phyloP scores from a whole-genome alignment of 257 asterid species.

The Salvia miltiorrhiza region DNA sequence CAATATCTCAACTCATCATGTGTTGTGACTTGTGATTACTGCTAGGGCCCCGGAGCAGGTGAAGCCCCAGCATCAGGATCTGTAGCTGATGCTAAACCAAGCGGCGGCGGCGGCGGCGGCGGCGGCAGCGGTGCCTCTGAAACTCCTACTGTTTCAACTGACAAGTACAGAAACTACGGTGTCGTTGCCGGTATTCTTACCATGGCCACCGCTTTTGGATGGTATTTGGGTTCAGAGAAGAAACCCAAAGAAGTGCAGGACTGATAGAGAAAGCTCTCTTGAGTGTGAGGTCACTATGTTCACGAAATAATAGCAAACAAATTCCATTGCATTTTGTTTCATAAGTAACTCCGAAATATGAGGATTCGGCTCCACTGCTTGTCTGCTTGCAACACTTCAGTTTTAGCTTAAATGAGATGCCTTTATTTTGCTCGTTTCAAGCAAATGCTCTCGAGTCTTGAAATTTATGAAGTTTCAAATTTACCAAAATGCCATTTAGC shows the following conservation, averaged over 20 bases:
- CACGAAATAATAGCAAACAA: conserved; percentile 30
- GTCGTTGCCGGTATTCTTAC: conserved; percentile 68
- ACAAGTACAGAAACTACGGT: conserved; percentile 65
- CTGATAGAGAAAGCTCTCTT: conserved; percentile 28
- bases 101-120: conserved; percentile 22
- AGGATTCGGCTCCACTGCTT: conserved; percentile 3
- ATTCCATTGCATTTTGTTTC: conserved; percentile 20
- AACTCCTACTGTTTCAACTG: conserved; percentile 57
- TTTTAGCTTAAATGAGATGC: background rate
- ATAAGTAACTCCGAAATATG: conserved; percentile 2
- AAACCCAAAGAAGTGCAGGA: conserved; percentile 64
- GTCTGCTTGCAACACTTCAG: background rate
- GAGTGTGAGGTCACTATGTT: background rate
- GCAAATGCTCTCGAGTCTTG: too few species aligned
- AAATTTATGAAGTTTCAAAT: too few species aligned
- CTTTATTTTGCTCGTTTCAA: background rate
- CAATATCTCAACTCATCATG: background rate
- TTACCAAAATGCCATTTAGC: too few species aligned
- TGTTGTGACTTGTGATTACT: conserved; percentile 19
- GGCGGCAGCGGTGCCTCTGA: conserved; percentile 39
- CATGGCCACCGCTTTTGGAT: conserved; percentile 60
- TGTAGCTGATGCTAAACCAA: conserved; percentile 54
- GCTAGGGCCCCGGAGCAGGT: conserved; percentile 71
- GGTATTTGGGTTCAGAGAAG: conserved; percentile 62
- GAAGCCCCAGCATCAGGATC: conserved; percentile 59